Evolutionary conservation across 2,329 filamentous ascomycete species (phyloP).

Genomic region (Claviceps sp.): DNA sequence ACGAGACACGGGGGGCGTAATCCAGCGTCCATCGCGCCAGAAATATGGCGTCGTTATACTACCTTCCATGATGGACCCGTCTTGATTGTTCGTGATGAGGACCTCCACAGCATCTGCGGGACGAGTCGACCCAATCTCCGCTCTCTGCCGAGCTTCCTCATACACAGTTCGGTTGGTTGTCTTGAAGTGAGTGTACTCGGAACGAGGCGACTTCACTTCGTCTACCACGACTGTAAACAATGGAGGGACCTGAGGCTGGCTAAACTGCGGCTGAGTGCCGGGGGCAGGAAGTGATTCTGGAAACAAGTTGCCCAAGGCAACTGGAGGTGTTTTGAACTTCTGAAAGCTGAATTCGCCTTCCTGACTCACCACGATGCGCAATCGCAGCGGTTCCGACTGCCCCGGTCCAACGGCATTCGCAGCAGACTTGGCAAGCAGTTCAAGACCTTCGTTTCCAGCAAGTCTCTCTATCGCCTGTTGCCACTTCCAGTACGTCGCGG

Average conservation of each 20-base stretch:
- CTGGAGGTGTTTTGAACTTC: slow-evolving; percentile 19
- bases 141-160: slow-evolving; percentile 50
- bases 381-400: slow-evolving; percentile 26
- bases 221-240: slow-evolving; percentile 34
- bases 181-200: slow-evolving; percentile 72
- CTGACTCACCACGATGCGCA: slow-evolving; percentile 42
- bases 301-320: slow-evolving; percentile 40
- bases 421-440: slow-evolving; percentile 19
- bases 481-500: slow-evolving; percentile 45
- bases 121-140: slow-evolving; percentile 39
- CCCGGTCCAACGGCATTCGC: slow-evolving; percentile 23
- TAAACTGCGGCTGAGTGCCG: slow-evolving; percentile 8
- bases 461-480: slow-evolving; percentile 29
- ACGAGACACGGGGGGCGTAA: slow-evolving; percentile 56
- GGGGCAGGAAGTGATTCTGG: slow-evolving; percentile 41
- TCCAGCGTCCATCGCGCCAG: slow-evolving; percentile 58
- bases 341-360: slow-evolving; percentile 34
- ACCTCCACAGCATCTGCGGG: slow-evolving; percentile 51
- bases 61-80: slow-evolving; percentile 67
- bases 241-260: slow-evolving; percentile 14
- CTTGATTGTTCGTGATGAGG: slow-evolving; percentile 49
- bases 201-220: slow-evolving; percentile 23
- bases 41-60: slow-evolving; percentile 76
- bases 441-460: slow-evolving; percentile 31
- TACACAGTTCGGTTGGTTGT: slow-evolving; percentile 67